These are phyloP conservation scores for Monosporascus sp. DNA, from an alignment of 2,329 filamentous ascomycete genomes.

Conservation along the genomic window DNA sequence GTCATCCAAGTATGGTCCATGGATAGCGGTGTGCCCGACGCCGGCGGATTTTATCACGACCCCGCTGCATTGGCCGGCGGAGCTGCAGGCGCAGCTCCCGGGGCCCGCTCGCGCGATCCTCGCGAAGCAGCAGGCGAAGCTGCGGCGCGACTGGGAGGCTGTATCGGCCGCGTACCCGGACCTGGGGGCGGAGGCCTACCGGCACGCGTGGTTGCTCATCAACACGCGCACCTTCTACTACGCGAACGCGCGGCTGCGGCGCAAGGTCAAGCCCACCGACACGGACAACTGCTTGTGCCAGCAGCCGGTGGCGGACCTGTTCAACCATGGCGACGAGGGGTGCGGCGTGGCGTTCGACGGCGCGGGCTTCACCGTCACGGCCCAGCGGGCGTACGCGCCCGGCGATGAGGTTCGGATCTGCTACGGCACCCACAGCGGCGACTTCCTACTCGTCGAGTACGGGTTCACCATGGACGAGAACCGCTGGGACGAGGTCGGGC, in stretches of 20 bases:
- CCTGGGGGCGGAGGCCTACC: conserved; percentile 28
- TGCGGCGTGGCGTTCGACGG: conserved; percentile 48
- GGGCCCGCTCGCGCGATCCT: conserved; percentile 39
- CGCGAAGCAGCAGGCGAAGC: conserved; percentile 46
- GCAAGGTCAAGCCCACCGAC: conserved; percentile 25
- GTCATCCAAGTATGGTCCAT: conserved; percentile 43
- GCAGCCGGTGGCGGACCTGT: conserved; percentile 67
- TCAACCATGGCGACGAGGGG: conserved; percentile 51
- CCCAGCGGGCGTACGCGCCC: conserved; percentile 41
- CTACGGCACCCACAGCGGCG: conserved; percentile 67
- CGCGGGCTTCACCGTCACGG: conserved; percentile 49
- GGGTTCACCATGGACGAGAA: conserved; percentile 44
- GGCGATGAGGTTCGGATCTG: conserved; percentile 64
- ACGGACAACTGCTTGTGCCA: conserved; percentile 59
- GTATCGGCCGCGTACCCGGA: conserved; percentile 38
- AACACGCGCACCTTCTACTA: conserved; percentile 61
- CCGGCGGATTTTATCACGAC: conserved; percentile 49
- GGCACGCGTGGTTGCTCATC: conserved; percentile 54
- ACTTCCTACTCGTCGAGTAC: conserved; percentile 67
- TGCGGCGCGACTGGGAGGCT: conserved; percentile 43
- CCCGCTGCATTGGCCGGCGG: conserved; percentile 47
- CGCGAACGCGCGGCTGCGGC: conserved; percentile 36
- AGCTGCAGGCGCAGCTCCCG: conserved; percentile 43
- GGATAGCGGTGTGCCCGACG: conserved; percentile 64
- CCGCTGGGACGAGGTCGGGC: conserved; percentile 43